phyloP scores from a whole-genome alignment of 768 basidiomycete genomes.

The Amanita fuliginea region DNA sequence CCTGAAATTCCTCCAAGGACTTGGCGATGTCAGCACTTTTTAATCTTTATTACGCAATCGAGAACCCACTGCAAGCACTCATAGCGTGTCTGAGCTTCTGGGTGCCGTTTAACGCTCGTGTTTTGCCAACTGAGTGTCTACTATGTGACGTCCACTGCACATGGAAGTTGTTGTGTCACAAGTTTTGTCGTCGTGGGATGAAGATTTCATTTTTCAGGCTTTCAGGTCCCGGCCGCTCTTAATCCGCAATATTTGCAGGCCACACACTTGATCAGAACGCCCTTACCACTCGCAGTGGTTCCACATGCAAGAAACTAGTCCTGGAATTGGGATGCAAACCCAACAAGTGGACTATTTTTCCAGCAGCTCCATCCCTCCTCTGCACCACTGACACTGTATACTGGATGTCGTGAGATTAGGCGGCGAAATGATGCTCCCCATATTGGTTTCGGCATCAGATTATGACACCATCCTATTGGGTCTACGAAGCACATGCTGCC shows the following conservation, averaged over 20 bases:
- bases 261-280: background rate
- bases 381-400: background rate
- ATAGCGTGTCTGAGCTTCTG: background rate
- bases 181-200: no score
- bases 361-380: background rate
- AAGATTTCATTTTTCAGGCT: no score
- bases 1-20: no score
- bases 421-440: background rate
- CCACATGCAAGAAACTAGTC: background rate
- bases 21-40: no score
- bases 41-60: no score
- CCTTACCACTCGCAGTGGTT: background rate
- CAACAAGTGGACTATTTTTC: background rate
- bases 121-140: background rate
- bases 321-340: background rate
- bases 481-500: slow-evolving; percentile 1
- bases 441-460: background rate
- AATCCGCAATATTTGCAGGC: background rate
- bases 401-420: background rate
- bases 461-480: background rate
- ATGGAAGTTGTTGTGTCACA: background rate
- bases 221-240: background rate
- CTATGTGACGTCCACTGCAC: background rate
- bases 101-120: background rate
- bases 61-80: no score